These are phyloP conservation scores for Termitomyces sp. DNA, from an alignment of 768 basidiomycete genomes.

Conservation along the genomic window DNA sequence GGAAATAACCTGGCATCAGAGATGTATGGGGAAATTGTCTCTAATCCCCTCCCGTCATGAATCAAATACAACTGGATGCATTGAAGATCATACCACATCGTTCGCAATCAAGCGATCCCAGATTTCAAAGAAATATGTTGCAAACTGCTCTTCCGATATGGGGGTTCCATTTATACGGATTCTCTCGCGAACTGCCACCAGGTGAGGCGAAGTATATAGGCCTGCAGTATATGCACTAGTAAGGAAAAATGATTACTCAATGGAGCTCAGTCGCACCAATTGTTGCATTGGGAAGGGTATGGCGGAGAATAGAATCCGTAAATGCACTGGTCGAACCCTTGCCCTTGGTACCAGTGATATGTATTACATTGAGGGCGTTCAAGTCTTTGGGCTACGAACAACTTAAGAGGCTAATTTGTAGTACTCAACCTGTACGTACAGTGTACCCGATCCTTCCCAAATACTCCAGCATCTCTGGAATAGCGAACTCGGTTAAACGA, in stretches of 20 bases:
- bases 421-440: slow-evolving; percentile 42
- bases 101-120: slow-evolving; percentile 82
- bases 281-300: slow-evolving; percentile 70
- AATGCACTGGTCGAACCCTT: slow-evolving; percentile 98
- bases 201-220: slow-evolving; percentile 94
- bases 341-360: slow-evolving; percentile 97
- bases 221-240: slow-evolving; percentile 41
- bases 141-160: slow-evolving; percentile 83
- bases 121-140: slow-evolving; percentile 92
- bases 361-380: slow-evolving; percentile 87
- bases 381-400: slow-evolving; percentile 68
- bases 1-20: slow-evolving; percentile 88
- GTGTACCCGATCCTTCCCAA: slow-evolving; percentile 81
- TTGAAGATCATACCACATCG: slow-evolving; percentile 41
- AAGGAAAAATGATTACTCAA: not conserved
- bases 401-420: slow-evolving; percentile 12
- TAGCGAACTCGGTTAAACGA: slow-evolving; percentile 56
- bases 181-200: slow-evolving; percentile 93
- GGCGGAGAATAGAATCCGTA: slow-evolving; percentile 80
- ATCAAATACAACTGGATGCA: not conserved
- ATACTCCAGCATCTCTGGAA: slow-evolving; percentile 91
- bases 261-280: slow-evolving; percentile 54
- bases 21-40: slow-evolving; percentile 49
- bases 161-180: slow-evolving; percentile 92
- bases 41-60: slow-evolving; percentile 26